Base-by-base conservation (phyloP, 2,329 filamentous ascomycete genomes). In the Bipolaris cookei region DNA sequence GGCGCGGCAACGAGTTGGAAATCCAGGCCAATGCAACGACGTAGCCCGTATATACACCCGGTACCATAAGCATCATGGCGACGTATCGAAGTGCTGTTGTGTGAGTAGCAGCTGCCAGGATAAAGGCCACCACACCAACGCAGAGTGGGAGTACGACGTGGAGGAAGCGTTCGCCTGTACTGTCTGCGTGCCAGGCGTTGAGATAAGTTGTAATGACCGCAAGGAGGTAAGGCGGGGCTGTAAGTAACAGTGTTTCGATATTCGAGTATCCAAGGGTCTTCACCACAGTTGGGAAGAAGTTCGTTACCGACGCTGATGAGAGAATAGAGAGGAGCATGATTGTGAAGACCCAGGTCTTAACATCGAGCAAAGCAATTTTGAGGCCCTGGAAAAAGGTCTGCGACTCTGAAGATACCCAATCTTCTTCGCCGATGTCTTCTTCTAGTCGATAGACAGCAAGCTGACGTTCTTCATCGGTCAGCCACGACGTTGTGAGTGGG, bases 1-100 rank as follows among this genome's bases (percentile, higher is more conserved):
- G 90, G 4, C 90, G 84, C 0, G 90, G 90, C 49, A 94, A 82
- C 1, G 87, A 89, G 70, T 90, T 91, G 44, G 84, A 86, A 62
- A 93, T 91, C 90, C 90, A 95, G 2, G 87, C 84, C 3, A 91
- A 79, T 1, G 82, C 82, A 1, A 90, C 87, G 0, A 89, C 89
- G 51, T 78, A 78, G 13, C 75, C 84, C 1, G 84, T 83, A 67
- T 90, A 90, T 2, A 88, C 78, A 0, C 86, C 84, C 0, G 78
- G 76, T 39, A 83, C 81, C 86, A 92, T 91, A 37, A 91, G 78
- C 83, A 91, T 87, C 83, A 91, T 91, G 28, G 86, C 81, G 7
- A 89, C 75, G 61, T 92, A 92, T 34, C 89, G 81, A 0, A 88
- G 84, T 0, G 81, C 88, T 0, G 83, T 80, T 2, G 79, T 72